Conservation (phyloP, 352 stramenopile species). For the Pythium folliculosum region DNA sequence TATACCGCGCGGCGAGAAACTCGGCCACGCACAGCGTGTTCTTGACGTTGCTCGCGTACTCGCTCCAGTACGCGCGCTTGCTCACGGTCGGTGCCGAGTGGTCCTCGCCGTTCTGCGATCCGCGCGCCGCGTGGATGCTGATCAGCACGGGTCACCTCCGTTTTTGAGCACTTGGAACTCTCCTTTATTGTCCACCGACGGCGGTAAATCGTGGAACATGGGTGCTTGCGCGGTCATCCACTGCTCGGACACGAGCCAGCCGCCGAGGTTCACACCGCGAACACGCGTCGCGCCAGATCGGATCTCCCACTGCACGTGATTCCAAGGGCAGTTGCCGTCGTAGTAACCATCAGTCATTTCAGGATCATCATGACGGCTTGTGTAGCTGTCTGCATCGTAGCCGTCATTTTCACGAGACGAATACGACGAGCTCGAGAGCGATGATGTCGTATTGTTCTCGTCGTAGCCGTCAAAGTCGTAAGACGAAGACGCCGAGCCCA, state of each 20-base stretch:
- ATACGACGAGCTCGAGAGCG: no score
- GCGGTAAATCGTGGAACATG: not conserved
- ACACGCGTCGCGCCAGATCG: slow-evolving; percentile 16
- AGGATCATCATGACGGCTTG: no score
- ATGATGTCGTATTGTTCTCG: no score
- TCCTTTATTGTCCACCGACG: not conserved
- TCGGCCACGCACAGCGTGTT: slow-evolving; percentile 33
- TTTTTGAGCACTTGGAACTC: slow-evolving; percentile 4
- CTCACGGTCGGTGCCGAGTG: slow-evolving; percentile 43
- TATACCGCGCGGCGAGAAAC: slow-evolving; percentile 36
- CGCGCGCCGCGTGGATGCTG: slow-evolving; percentile 62
- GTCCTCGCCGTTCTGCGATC: slow-evolving; percentile 73
- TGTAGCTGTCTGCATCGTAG: no score
- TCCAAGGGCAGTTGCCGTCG: no score
- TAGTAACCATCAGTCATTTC: no score
- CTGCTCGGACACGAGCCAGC: slow-evolving; percentile 40
- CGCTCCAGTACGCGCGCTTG: slow-evolving; percentile 24
- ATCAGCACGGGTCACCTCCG: slow-evolving; percentile 39
- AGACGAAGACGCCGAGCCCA: no score
- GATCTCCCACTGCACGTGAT: slow-evolving; percentile 33
- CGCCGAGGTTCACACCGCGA: slow-evolving; percentile 40
- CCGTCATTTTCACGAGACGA: no score
- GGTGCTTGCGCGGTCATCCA: slow-evolving; percentile 31
- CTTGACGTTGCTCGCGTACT: slow-evolving; percentile 31
- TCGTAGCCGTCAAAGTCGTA: no score